phyloP scores from a whole-genome alignment of 2,329 filamentous ascomycete genomes.

The Hypoxylon sp. region DNA sequence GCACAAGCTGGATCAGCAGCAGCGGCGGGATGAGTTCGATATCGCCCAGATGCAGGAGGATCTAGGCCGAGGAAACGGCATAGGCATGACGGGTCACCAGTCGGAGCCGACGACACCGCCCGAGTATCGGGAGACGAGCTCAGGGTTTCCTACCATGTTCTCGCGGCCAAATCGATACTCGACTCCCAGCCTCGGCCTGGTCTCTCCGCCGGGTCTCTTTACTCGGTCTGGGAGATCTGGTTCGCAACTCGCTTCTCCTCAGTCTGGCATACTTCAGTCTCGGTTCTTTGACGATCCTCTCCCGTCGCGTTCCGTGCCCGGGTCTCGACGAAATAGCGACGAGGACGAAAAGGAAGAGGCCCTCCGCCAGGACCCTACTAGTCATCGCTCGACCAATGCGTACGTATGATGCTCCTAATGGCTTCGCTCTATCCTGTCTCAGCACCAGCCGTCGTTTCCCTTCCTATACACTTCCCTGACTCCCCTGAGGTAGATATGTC shows the following conservation, averaged over 20 bases:
- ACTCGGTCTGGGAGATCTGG: conserved; percentile 78
- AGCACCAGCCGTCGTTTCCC: conserved; percentile 1
- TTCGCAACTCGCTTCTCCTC: conserved; percentile 82
- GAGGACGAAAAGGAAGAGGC: conserved; percentile 86
- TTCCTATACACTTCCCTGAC: not conserved
- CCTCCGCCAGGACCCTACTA: conserved; percentile 72
- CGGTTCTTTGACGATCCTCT: conserved; percentile 70
- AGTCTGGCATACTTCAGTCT: conserved; percentile 65
- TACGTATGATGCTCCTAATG: conserved; percentile 62
- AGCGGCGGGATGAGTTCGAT: conserved; percentile 82
- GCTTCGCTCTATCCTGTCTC: conserved; percentile 11
- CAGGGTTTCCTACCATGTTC: conserved; percentile 79
- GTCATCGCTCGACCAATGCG: conserved; percentile 78
- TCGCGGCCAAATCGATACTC: conserved; percentile 89
- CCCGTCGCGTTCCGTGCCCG: conserved; percentile 85
- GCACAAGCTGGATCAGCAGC: conserved; percentile 85
- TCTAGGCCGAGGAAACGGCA: conserved; percentile 63
- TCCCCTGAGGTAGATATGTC: not conserved
- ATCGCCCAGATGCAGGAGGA: conserved; percentile 86
- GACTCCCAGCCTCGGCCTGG: conserved; percentile 84
- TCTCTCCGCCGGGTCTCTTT: conserved; percentile 78
- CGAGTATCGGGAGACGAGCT: conserved; percentile 78
- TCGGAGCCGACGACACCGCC: conserved; percentile 97
- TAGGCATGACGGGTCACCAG: conserved; percentile 73
- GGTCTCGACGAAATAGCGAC: conserved; percentile 88